Evolutionary conservation across 495 filamentous ascomycete species (phyloP), one percentile per base, ranked within the genome.

Genomic region (Xylaria venustula): DNA sequence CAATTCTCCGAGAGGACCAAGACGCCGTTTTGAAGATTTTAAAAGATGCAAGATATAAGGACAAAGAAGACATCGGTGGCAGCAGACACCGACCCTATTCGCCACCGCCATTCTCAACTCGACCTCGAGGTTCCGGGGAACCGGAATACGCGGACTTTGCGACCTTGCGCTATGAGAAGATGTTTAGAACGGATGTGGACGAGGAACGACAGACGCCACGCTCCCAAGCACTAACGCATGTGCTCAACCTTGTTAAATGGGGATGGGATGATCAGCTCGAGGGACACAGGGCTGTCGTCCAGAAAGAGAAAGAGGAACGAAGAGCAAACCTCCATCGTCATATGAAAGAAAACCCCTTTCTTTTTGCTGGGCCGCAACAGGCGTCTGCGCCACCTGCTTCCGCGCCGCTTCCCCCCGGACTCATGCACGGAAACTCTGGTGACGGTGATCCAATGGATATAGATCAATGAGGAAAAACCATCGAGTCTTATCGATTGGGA

Each of bases 171-270:
- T 30, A 22, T 19, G 28, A 47, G 28, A 46, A 23, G 5, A 54
- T 61, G 50, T 26, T 54, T 9, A 54, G 42, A 15, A 2, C 25
- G 22, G 50, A 46, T 5, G 49, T 48, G 41, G 58, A 61, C 50
- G 58, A 61, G 58, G 17, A 12, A 7, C 41, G 58, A 30, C 49
- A 54, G 58, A 47, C 58, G 42, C 50, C 58, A 14, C 58, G 58
- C 12, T 15, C 49, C 17, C 49, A 20, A 2, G 58, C 58, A 3
- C 23, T 61, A 30, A 42, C 58, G 17, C 50, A 61, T 19, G 50
- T 61, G 50, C 50, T 61, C 15, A 61, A 61, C 30, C n/a, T 61
- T 41, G 32, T 61, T 17, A 61, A 61, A 23, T 61, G 58, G 58
- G 58, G 58, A n/a, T 61, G 58, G 58, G 58, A 61, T n/a, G 58